Evolutionary conservation across 331 rosid genomes (phyloP), one percentile per base, ranked within the genome.

Genomic region (Cucumis variabilis): DNA sequence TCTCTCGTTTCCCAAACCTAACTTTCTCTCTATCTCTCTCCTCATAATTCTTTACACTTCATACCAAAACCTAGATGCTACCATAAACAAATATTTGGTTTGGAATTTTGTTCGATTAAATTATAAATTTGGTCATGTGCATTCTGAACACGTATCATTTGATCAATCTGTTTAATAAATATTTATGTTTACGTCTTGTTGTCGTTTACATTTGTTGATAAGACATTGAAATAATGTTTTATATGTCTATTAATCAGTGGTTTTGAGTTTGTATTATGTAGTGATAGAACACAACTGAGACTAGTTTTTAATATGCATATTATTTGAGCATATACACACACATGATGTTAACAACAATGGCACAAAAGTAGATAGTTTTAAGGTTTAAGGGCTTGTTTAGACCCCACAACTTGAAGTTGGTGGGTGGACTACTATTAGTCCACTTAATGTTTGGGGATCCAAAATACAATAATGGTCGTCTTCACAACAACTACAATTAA

Each of bases 1-100:
- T 67, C 60, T 53, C 63, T 46, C 65, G 44, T 71, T 69, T 50
- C 78, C 87, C 48, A 63, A 83, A 83, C 76, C 76, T 37, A 63
- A 66, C 63, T 83, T 46, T 66, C 58, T 83, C 86, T 5, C 70
- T 46, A 14, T 83, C 86, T 82, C 72, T 33, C 33, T 62, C 21
- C 27, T 27, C 60, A 20, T n/a, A 9, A 20, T 30, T 41, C 9
- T 79, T 79, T 25, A 25, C 69, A 9, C 23, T 30, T 78, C 46
- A 60, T 50, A 30, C 71, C 28, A 28, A 50, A 66, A 16, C 77
- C 76, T 83, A 83, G 16, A 63, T 53, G 46, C 27, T 80, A 1
- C 69, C 85, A 25, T 53, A 8, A 78, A 16, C 24, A 14, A 6
- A 16, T 16, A 4, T 23, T 51, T 25, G 33, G 25, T 79, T 79